phyloP scores from a whole-genome alignment of 1,284 basidiomycete genomes.

The Porodaedalea pini region DNA sequence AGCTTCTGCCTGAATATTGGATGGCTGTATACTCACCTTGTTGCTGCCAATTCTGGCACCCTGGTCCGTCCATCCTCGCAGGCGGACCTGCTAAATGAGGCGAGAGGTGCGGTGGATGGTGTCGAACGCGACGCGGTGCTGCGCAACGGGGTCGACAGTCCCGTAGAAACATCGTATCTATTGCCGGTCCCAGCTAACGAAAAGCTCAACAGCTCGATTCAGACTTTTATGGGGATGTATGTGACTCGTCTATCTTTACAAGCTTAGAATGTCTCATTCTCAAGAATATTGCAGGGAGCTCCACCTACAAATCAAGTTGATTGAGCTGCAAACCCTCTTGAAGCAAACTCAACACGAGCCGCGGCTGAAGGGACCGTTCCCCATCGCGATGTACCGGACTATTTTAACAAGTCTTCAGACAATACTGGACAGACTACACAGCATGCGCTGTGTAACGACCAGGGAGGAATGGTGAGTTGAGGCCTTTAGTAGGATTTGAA shows the following conservation, averaged over 20 bases:
- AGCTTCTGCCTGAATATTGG: constrained; percentile 82
- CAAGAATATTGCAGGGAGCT: constrained; percentile 90
- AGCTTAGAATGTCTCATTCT: too few species aligned
- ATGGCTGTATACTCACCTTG: constrained; percentile 80
- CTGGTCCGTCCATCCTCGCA: constrained; percentile 5
- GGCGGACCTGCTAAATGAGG: constrained; percentile 30
- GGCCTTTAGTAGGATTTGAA: background rate
- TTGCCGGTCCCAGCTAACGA: constrained; percentile 37
- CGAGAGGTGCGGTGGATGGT: constrained; percentile 24
- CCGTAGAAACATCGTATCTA: constrained; percentile 37
- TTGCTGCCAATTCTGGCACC: constrained; percentile 62
- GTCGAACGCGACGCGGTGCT: constrained; percentile 15
- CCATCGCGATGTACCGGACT: constrained; percentile 74
- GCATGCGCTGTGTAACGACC: constrained; percentile 93
- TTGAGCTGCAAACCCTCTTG: constrained; percentile 77
- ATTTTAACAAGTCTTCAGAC: constrained; percentile 85
- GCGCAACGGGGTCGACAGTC: constrained; percentile 8
- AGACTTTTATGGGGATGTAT: constrained; percentile 89
- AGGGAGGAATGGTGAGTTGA: constrained; percentile 81
- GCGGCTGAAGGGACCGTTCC: constrained; percentile 91
- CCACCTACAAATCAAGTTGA: constrained; percentile 87
- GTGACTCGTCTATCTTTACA: constrained; percentile 10
- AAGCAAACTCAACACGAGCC: constrained; percentile 91
- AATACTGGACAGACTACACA: constrained; percentile 87
- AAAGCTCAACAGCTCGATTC: constrained; percentile 59